Evolutionary conservation across 352 stramenopile genomes (phyloP).

Genomic region (Phytophthora citricola): DNA sequence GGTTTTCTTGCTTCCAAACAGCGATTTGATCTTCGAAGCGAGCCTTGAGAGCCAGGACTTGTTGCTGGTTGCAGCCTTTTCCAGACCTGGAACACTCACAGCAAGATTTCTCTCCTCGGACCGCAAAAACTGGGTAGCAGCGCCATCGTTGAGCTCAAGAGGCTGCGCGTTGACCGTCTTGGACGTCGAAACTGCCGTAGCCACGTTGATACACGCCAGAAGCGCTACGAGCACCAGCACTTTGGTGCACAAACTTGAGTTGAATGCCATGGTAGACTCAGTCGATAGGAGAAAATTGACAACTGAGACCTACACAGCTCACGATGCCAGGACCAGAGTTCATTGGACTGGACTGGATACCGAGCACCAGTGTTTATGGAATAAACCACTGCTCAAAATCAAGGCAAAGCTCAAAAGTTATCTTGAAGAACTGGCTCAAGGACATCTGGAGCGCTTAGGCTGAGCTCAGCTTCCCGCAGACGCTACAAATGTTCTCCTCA

Average conservation of each 20-base stretch:
- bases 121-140: constrained; percentile 2
- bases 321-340: background rate
- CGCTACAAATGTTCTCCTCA: background rate
- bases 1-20: constrained; percentile 2
- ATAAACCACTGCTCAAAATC: background rate
- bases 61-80: background rate
- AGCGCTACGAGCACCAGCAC: background rate
- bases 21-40: constrained; percentile 1
- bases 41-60: background rate
- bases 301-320: background rate
- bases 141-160: background rate
- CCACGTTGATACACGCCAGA: constrained; percentile 2
- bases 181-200: background rate
- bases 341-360: background rate
- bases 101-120: constrained; percentile 4
- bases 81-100: background rate
- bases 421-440: background rate
- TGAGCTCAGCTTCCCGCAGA: background rate
- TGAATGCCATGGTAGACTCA: constrained; percentile 1
- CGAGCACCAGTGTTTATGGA: background rate
- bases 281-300: constrained; percentile 1
- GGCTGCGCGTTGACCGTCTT: background rate
- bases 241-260: background rate
- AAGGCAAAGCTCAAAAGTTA: background rate
- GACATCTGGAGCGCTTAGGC: background rate